Conservation (phyloP, 495 filamentous ascomycete genomes). For the Zalerion maritima region DNA sequence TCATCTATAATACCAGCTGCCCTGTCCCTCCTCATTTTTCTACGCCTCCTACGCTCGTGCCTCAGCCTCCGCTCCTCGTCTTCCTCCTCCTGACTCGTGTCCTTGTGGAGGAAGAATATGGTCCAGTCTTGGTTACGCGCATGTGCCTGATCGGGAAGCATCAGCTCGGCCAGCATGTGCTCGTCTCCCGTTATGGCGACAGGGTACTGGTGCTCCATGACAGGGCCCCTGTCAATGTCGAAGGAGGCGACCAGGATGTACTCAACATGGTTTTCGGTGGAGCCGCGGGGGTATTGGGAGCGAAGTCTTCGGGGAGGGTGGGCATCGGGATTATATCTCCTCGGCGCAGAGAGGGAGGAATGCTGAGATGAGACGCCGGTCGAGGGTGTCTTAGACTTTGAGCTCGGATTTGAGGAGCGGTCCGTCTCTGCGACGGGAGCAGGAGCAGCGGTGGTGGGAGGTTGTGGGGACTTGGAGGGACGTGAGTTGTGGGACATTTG, state of each 20-base stretch:
- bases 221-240: constrained; percentile 85
- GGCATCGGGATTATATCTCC: constrained; percentile 25
- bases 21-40: constrained; percentile 27
- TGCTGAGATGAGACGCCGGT: constrained; percentile 35
- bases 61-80: constrained; percentile 40
- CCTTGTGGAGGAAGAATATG: constrained; percentile 96
- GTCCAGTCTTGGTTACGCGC: constrained; percentile 96
- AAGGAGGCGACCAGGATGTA: constrained; percentile 99
- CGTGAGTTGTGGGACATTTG: constrained; percentile 34
- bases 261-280: constrained; percentile 83
- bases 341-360: constrained; percentile 35
- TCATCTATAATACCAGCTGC: constrained; percentile 40
- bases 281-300: constrained; percentile 75
- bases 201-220: constrained; percentile 98
- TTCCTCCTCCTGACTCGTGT: constrained; percentile 65
- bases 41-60: constrained; percentile 33
- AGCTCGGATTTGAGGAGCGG: constrained; percentile 37
- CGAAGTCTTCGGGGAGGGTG: constrained; percentile 40
- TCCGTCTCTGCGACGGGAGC: constrained; percentile 22
- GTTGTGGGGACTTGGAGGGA: constrained; percentile 38
- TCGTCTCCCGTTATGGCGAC: constrained; percentile 93
- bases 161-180: constrained; percentile 92
- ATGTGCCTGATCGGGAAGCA: constrained; percentile 96
- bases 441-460: constrained; percentile 23
- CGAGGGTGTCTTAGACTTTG: constrained; percentile 41